phyloP scores from a whole-genome alignment of 306 rosid species.

The Lablab purpureus region DNA sequence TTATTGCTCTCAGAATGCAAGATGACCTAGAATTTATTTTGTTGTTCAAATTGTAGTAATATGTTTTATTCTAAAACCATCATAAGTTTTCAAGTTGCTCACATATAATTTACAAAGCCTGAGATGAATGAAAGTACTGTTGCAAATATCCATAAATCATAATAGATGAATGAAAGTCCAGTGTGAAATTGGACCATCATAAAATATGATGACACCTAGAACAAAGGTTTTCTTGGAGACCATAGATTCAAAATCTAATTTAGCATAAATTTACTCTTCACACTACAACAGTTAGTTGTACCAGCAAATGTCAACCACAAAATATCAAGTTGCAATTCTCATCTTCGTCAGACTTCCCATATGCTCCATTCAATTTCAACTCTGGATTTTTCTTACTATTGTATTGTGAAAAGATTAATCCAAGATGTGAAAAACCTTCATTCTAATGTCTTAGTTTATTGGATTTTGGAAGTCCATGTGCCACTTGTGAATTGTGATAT shows the following conservation, averaged over 20 bases:
- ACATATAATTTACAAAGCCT: neutral
- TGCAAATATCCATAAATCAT: neutral
- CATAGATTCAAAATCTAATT: no score
- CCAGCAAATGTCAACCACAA: neutral
- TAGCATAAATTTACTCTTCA: no score
- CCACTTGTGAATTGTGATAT: constrained; percentile 43
- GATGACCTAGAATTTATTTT: neutral
- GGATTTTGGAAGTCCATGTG: constrained; percentile 44
- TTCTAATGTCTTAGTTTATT: constrained; percentile 40
- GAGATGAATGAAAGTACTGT: no score
- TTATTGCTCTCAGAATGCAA: neutral
- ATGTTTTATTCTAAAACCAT: neutral
- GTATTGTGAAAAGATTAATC: no score
- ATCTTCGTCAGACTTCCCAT: neutral
- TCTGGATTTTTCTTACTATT: no score
- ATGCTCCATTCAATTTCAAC: neutral
- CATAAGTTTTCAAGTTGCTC: neutral
- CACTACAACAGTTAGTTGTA: no score
- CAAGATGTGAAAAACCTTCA: no score
- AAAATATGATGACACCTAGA: no score
- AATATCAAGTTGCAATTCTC: neutral
- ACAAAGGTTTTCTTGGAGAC: no score
- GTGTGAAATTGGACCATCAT: neutral
- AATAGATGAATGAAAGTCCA: neutral
- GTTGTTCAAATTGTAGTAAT: neutral